Conservation (phyloP, 2,329 filamentous ascomycete species). For the Colletotrichum orchidophilum region DNA sequence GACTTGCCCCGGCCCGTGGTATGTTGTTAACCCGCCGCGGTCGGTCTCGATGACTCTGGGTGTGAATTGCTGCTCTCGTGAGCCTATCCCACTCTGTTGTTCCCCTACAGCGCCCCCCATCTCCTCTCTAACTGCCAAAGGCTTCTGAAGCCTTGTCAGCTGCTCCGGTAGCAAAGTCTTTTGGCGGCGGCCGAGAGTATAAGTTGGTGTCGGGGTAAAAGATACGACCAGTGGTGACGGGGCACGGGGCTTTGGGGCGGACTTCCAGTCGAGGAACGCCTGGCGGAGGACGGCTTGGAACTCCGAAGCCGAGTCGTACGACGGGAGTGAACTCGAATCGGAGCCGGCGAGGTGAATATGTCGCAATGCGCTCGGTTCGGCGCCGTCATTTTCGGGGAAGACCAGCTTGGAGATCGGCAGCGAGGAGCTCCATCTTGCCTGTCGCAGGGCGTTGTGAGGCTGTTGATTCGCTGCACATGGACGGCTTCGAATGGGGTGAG, state of each 20-base stretch:
- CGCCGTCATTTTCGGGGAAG: constrained; percentile 18
- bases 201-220: constrained; percentile 84
- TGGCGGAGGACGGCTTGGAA: constrained; percentile 41
- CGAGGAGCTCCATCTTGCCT: constrained; percentile 25
- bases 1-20: constrained; percentile 93
- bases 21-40: constrained; percentile 92
- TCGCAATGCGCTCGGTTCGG: constrained; percentile 13
- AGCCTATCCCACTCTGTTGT: neutral
- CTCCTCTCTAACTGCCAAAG: constrained; percentile 47
- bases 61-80: constrained; percentile 44
- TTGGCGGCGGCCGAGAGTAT: constrained; percentile 90
- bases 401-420: neutral
- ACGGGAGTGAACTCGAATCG: neutral
- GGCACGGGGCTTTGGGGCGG: constrained; percentile 43
- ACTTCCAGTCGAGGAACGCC: constrained; percentile 47
- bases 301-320: constrained; percentile 28
- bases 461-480: neutral
- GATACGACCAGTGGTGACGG: constrained; percentile 80
- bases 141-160: constrained; percentile 52
- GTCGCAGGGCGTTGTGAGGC: neutral
- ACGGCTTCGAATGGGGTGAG: neutral
- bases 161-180: constrained; percentile 57
- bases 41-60: constrained; percentile 76
- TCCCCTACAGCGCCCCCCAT: neutral
- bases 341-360: constrained; percentile 26